Conservation (phyloP, 129 eudicot species). For the Tanacetum coccineum region DNA sequence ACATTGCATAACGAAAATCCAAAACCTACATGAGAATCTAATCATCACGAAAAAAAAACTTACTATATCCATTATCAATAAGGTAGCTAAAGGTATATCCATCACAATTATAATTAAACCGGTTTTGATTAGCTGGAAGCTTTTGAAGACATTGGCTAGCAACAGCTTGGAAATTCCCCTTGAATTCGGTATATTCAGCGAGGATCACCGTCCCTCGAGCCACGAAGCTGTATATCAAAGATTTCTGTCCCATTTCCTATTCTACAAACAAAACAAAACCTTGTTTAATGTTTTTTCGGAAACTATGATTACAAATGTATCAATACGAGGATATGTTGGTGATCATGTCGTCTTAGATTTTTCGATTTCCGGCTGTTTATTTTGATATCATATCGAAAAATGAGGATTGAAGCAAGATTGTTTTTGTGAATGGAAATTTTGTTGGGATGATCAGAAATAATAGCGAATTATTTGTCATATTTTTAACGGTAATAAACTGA, state of each 20-base stretch:
- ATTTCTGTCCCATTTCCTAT: conserved; percentile 50
- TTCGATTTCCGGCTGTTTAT: too few species aligned
- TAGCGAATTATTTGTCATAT: too few species aligned
- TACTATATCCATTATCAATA: conserved; percentile 23
- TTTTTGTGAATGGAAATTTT: too few species aligned
- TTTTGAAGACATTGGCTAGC: conserved; percentile 28
- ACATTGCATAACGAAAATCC: not conserved
- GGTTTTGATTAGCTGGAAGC: conserved; percentile 19
- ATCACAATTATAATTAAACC: conserved; percentile 21
- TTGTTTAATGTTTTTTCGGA: too few species aligned
- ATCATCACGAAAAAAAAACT: not conserved
- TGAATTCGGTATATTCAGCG: conserved; percentile 47
- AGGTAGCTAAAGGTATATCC: conserved; percentile 27
- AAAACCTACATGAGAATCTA: not conserved
- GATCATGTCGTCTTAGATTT: too few species aligned
- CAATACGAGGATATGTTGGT: not conserved
- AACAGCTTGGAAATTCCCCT: conserved; percentile 22
- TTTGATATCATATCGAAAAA: too few species aligned
- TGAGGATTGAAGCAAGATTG: too few species aligned
- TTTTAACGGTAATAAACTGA: too few species aligned
- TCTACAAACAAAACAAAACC: not conserved
- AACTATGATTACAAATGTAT: too few species aligned
- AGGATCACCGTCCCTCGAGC: conserved; percentile 65
- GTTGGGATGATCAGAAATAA: too few species aligned
- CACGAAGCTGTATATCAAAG: conserved; percentile 59